Evolutionary conservation across 176 grass and related monocot genomes (phyloP).

Genomic region (Cocos nucifera): DNA sequence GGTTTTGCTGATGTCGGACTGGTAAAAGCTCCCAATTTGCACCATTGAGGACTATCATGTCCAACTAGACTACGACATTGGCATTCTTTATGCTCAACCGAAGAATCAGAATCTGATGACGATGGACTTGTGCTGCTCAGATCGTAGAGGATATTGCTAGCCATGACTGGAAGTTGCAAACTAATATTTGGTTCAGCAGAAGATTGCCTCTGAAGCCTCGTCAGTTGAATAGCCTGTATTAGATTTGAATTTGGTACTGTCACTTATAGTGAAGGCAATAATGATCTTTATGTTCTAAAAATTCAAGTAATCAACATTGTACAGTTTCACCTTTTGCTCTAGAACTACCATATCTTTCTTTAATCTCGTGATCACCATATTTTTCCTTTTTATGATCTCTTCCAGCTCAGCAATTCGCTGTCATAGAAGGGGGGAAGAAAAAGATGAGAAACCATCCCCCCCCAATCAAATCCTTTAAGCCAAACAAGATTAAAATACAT

Average conservation of each 20-base stretch:
- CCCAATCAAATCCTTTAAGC: not conserved
- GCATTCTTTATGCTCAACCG: conserved; percentile 26
- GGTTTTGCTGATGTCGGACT: too few relatives aligned
- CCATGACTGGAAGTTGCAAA: conserved; percentile 50
- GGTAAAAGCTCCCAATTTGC: too few relatives aligned
- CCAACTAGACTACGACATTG: conserved; percentile 12
- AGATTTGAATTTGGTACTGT: too few relatives aligned
- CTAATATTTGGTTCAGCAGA: conserved; percentile 23
- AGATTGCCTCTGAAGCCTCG: conserved; percentile 51
- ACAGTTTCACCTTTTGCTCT: conserved; percentile 47
- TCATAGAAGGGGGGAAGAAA: conserved; percentile 4
- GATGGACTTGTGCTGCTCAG: conserved; percentile 62
- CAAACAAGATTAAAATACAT: not conserved
- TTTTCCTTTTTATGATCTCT: conserved; percentile 71
- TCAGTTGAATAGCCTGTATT: conserved; percentile 59
- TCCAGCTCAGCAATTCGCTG: conserved; percentile 78
- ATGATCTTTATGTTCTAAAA: not conserved
- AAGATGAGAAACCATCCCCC: too few relatives aligned
- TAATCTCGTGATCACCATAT: conserved; percentile 65
- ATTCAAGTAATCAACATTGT: not conserved
- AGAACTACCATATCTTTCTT: conserved; percentile 71
- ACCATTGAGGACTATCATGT: conserved; percentile 2
- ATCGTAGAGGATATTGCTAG: conserved; percentile 77
- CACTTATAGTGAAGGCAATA: too few relatives aligned
- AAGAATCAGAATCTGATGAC: conserved; percentile 78